Evolutionary conservation across 2,329 filamentous ascomycete genomes (phyloP), one percentile per base, ranked within the genome.

Genomic region (Monilinia fructigena): DNA sequence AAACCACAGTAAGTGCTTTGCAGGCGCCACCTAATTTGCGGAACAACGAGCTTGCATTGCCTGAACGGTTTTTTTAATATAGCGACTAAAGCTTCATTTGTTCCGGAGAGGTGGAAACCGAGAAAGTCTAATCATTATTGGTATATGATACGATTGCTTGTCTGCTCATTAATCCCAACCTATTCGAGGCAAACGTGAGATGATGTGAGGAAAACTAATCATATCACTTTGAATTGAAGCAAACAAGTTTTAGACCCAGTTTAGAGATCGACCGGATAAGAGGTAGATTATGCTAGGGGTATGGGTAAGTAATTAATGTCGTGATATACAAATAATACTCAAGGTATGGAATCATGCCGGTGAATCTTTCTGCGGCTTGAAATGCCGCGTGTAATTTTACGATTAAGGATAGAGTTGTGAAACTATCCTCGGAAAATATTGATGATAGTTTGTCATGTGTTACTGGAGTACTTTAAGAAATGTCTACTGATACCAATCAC

Each of bases 281-380:
- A 48, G 42, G 14, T 48, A 16, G 3, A 7, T 26, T 47, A 47
- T n/a, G 11, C 11, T 47, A 58, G 11, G 26, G 20, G 5, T 47
- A 16, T 50, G 58, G 31, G 18, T 48, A 12, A 38, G 42, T 5
- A 26, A 20, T 35, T 31, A 38, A 50, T 60, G 58, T 60, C 7
- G 28, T 60, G 58, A 60, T 8, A 38, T 7, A 50, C 47, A 61
- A 52, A 61, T n/a, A 40, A 48, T 38, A 35, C 31, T 35, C 47
- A 38, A 61, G 50, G n/a, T 38, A 61, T 61, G 58, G 58, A 61
- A 61, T 14, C 45, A 61, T 61, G 45, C 58, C 45, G 58, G 47
- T 61, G 45, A 38, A 61, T 61, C 47, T 38, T 60, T 16, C 42
- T 60, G 58, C 42, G 18, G 16, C 14, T 23, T 47, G 56, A 26